A percentile compares a stretch with the other conserved stretches of the same genome.
Evolutionary conservation across 495 filamentous ascomycete species (phyloP).

Genomic region (Penicillium robsamsonii): DNA sequence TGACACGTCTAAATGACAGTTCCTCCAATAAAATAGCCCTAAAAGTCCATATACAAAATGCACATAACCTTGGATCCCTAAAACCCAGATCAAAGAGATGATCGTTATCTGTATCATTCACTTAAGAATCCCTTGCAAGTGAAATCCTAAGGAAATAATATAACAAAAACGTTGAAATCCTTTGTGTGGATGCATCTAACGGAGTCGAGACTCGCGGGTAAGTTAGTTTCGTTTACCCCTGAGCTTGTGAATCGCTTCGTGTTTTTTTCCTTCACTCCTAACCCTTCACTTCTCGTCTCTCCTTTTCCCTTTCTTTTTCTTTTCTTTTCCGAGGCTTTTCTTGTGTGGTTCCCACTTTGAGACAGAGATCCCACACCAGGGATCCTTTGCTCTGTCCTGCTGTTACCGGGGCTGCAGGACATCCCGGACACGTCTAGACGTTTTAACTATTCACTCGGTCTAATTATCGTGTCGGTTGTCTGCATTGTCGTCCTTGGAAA

Average conservation of each 20-base stretch:
- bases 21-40: neutral
- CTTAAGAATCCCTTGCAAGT: slow-evolving; percentile 1
- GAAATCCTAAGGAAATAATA: neutral
- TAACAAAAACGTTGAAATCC: neutral
- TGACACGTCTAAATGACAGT: slow-evolving; percentile 7
- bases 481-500: slow-evolving; percentile 16
- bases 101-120: slow-evolving; percentile 28
- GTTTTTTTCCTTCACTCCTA: slow-evolving; percentile 17
- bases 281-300: slow-evolving; percentile 6
- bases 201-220: slow-evolving; percentile 19
- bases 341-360: neutral
- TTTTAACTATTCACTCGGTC: slow-evolving; percentile 13
- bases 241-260: slow-evolving; percentile 14
- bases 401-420: slow-evolving; percentile 37
- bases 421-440: slow-evolving; percentile 32
- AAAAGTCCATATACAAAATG: neutral
- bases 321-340: neutral
- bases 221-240: slow-evolving; percentile 21
- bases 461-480: slow-evolving; percentile 19
- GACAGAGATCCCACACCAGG: slow-evolving; percentile 11
- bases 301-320: slow-evolving; percentile 12
- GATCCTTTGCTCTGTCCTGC: slow-evolving; percentile 6
- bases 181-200: slow-evolving; percentile 9
- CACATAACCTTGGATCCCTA: slow-evolving; percentile 15
- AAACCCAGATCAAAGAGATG: slow-evolving; percentile 23